A percentile compares a stretch with the other conserved stretches of the same genome.
These are phyloP conservation scores for Leccinum disarticulatum DNA, from an alignment of 768 basidiomycete species.

Conservation along the genomic window DNA sequence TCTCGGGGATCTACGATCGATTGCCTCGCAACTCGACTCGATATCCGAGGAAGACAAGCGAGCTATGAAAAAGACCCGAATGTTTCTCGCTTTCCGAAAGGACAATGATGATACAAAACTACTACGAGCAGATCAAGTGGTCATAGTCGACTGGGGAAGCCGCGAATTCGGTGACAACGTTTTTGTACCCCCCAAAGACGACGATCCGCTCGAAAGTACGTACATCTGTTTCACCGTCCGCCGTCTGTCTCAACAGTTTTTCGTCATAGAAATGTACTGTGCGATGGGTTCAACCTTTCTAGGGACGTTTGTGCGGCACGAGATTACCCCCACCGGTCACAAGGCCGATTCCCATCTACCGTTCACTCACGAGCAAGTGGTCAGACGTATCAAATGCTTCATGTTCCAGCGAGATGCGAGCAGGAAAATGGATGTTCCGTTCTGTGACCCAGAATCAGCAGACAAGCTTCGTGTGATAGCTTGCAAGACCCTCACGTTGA, in stretches of 20 bases:
- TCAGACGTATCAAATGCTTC: slow-evolving; percentile 10
- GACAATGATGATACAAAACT: not conserved
- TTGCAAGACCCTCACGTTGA: slow-evolving; percentile 7
- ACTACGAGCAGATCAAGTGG: slow-evolving; percentile 10
- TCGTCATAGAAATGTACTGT: slow-evolving; percentile 12
- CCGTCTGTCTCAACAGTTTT: not conserved
- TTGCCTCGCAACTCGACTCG: slow-evolving; percentile 13
- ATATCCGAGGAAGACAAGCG: slow-evolving; percentile 11
- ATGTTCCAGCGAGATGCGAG: slow-evolving; percentile 13
- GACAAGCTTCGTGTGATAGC: not conserved
- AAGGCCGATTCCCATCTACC: not conserved
- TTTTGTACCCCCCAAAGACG: slow-evolving; percentile 12
- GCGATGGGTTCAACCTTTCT: slow-evolving; percentile 14
- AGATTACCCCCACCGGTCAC: not conserved
- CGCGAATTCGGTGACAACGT: slow-evolving; percentile 7
- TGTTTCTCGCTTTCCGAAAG: slow-evolving; percentile 9
- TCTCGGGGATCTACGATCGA: slow-evolving; percentile 12
- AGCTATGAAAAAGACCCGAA: slow-evolving; percentile 6
- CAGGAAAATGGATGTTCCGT: slow-evolving; percentile 1
- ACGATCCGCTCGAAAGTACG: slow-evolving; percentile 13
- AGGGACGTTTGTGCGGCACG: slow-evolving; percentile 8
- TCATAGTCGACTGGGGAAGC: slow-evolving; percentile 15
- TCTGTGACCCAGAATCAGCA: not conserved
- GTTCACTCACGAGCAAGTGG: not conserved
- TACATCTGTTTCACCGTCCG: not conserved